Evolutionary conservation across 1,284 basidiomycete species (phyloP), one percentile per base, ranked within the genome.

Genomic region (Rhodotorula sp.): DNA sequence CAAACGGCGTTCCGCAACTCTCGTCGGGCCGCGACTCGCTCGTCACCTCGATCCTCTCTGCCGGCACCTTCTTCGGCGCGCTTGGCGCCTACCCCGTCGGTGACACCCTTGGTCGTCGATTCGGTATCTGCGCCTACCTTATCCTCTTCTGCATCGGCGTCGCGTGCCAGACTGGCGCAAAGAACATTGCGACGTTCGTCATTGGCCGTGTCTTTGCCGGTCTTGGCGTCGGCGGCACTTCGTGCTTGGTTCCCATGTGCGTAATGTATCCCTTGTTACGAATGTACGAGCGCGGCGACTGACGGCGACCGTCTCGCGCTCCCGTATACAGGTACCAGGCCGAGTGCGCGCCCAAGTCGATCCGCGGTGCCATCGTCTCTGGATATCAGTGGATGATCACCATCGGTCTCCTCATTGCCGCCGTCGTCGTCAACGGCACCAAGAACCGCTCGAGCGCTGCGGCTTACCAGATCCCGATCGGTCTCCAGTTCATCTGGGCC

Each of bases 321-420:
- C 19, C 9, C 36, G 22, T 9, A 34, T 19, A 13, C 4, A 88
- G 92, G 85, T 94, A 91, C 83, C 89, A 91, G 82, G 88, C 88
- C 71, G 90, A 91, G 83, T 86, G 84, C 69, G 82, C 86, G 11
- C 88, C 89, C 62, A 87, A 89, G 78, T 88, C 86, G 85, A 86
- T 90, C 77, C 88, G 92, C 81, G 92, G 92, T 78, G 88, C 89
- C 59, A 84, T 94, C 77, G 90, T 93, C 56, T 79, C 83, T 90
- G 54, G 77, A 76, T 76, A 79, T 55, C 73, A 70, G 22, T 47
- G 46, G 24, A 32, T 70, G 20, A 29, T 63, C 30, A 24, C 91
- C 67, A 89, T 94, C 78, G 91, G 91, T 78, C 81, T 92, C 57
- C 84, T 93, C 58, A 83, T 92, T 67, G 89, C 91, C 49, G 81